A percentile compares a stretch with the other conserved stretches of the same genome.
phyloP scores from a whole-genome alignment of 129 eudicot species.

The Helichrysum umbraculigerum region DNA sequence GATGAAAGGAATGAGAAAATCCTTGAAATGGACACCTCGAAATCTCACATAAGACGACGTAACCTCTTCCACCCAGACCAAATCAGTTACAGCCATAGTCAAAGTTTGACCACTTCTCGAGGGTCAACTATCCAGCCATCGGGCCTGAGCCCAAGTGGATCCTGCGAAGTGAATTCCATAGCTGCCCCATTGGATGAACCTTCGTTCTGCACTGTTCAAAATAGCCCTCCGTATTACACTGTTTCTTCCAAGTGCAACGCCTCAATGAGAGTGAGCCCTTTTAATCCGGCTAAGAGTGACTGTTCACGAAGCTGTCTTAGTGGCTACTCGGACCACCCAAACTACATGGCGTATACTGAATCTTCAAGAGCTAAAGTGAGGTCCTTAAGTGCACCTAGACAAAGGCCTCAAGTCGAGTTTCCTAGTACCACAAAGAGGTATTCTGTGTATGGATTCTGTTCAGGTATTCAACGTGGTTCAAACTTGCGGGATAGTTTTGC shows the following conservation, averaged over 20 bases:
- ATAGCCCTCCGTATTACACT: slow-evolving; percentile 53
- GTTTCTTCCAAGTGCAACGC: slow-evolving; percentile 38
- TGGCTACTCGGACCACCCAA: slow-evolving; percentile 78
- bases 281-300: slow-evolving; percentile 72
- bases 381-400: slow-evolving; percentile 82
- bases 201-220: slow-evolving; percentile 45
- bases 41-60: slow-evolving; percentile 41
- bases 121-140: slow-evolving; percentile 60
- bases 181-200: slow-evolving; percentile 49
- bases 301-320: slow-evolving; percentile 63
- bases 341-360: slow-evolving; percentile 82
- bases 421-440: slow-evolving; percentile 55
- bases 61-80: slow-evolving; percentile 53
- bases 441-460: slow-evolving; percentile 52
- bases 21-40: slow-evolving; percentile 62
- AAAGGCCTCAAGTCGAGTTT: slow-evolving; percentile 54
- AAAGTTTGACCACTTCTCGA: slow-evolving; percentile 61
- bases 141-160: slow-evolving; percentile 53
- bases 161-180: slow-evolving; percentile 60
- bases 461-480: slow-evolving; percentile 35
- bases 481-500: slow-evolving; percentile 49
- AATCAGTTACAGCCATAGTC: slow-evolving; percentile 44
- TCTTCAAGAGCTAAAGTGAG: slow-evolving; percentile 82
- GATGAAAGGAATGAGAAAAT: slow-evolving; percentile 51
- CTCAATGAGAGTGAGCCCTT: slow-evolving; percentile 42